Base-by-base conservation (phyloP, 441 rosid genomes). In the Populus hybrid region DNA sequence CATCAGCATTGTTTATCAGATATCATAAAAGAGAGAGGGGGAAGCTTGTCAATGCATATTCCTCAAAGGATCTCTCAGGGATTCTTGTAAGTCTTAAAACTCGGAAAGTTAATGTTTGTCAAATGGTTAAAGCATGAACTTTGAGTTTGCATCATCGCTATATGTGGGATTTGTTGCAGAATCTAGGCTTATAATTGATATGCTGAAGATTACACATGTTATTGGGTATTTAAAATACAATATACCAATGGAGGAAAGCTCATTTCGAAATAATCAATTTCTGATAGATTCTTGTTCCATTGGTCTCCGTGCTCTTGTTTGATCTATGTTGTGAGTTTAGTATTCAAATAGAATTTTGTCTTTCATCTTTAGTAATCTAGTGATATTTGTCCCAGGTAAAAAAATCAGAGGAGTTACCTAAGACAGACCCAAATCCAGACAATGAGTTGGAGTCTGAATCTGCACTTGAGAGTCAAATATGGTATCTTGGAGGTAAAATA, bases 21-120 rank as follows among this genome's bases (percentile, higher is more conserved):
- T 94, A 94, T 81, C 85, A 88, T 79, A 94, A 83, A 80, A 89
- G 99, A 86, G 99, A 97, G 83, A 89, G 84, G 67, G 99, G 93
- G 82, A 97, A 97, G 91, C 91, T 81, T 86, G 99, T 94, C 50
- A 84, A 82, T 70, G 86, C 91, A 34, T 97, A 94, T 86, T 90
- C 99, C 28, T 86, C 89, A 1, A 90, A 89, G 81, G 99, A 97
- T 87, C 97, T 97, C 76, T 93, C 90, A 83, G 99, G 98, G 79
- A 97, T 97, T 82, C 86, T 97, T 59, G 99, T 96, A 87, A 83
- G 94, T 85, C 81, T 24, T 65, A 14, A 82, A 23, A 50, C 18
- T 74, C 34, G n/a, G 34, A 40, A 7, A 20, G 24, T 40, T 4
- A 6, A 32, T 50, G 6, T 40, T 67, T 36, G 28, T 38, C 18